These are phyloP conservation scores for Chrysanthemum makinoi DNA, from an alignment of 129 eudicot species.

Conservation along the genomic window DNA sequence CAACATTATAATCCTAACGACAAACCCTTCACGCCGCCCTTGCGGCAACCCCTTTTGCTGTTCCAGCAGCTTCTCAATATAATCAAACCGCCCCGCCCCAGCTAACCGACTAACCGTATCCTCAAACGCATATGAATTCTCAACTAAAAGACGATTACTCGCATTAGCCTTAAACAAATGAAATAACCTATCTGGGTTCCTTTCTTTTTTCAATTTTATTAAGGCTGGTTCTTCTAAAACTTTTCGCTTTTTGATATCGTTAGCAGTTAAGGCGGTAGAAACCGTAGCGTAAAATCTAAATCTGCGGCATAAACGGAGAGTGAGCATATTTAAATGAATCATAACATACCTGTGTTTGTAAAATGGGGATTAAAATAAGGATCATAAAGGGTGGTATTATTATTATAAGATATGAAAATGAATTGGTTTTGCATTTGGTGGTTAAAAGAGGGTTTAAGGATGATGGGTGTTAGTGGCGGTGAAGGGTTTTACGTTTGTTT, in stretches of 20 bases:
- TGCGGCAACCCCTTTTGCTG: slow-evolving; percentile 74
- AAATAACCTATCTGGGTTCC: slow-evolving; percentile 72
- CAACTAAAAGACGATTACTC: slow-evolving; percentile 52
- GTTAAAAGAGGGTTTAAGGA: slow-evolving; percentile 14
- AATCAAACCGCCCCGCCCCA: slow-evolving; percentile 74
- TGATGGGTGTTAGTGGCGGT: slow-evolving; percentile 25
- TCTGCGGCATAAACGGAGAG: slow-evolving; percentile 34
- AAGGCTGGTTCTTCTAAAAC: slow-evolving; percentile 59
- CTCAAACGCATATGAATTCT: slow-evolving; percentile 67
- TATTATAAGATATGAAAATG: neutral
- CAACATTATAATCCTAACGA: slow-evolving; percentile 72
- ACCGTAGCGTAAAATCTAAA: slow-evolving; percentile 24
- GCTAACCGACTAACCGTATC: slow-evolving; percentile 70
- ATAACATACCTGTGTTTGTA: slow-evolving; percentile 19
- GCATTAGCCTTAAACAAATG: slow-evolving; percentile 69
- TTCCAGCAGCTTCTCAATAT: slow-evolving; percentile 72
- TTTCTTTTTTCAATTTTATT: slow-evolving; percentile 56
- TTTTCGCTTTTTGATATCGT: slow-evolving; percentile 27
- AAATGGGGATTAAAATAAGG: slow-evolving; percentile 8
- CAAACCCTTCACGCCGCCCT: slow-evolving; percentile 82
- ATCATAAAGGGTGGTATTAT: neutral
- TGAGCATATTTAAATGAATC: slow-evolving; percentile 18
- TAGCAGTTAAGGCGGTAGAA: slow-evolving; percentile 20
- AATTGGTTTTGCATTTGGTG: slow-evolving; percentile 20
- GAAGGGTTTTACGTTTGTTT: slow-evolving; percentile 35